Percentiles rank a stretch among this genome's conserved stretches.
Evolutionary conservation across 495 filamentous ascomycete species (phyloP).

Genomic region (Oidiodendron maius): DNA sequence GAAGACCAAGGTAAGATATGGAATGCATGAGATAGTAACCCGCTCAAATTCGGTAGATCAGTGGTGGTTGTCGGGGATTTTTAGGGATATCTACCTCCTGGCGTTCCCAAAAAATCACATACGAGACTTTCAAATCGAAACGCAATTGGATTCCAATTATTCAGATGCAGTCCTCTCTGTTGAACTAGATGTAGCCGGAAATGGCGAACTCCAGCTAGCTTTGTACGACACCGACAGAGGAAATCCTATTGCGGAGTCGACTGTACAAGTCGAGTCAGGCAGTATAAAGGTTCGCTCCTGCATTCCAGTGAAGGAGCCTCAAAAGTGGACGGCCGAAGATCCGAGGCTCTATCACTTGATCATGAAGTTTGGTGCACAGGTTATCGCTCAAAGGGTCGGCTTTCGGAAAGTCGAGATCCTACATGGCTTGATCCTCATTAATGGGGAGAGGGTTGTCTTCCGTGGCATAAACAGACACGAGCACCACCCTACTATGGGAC

Average conservation of each 20-base stretch:
- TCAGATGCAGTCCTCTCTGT: slow-evolving; percentile 46
- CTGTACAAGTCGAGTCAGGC: slow-evolving; percentile 1
- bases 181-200: slow-evolving; percentile 32
- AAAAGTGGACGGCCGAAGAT: slow-evolving; percentile 67
- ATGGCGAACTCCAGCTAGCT: slow-evolving; percentile 23
- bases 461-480: slow-evolving; percentile 66
- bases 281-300: too few species aligned
- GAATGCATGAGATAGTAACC: neutral
- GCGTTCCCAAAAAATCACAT: slow-evolving; percentile 52
- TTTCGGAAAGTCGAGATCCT: slow-evolving; percentile 55
- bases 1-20: slow-evolving; percentile 44
- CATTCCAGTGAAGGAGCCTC: slow-evolving; percentile 9
- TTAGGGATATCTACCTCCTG: slow-evolving; percentile 61
- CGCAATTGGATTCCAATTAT: slow-evolving; percentile 50
- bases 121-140: slow-evolving; percentile 53
- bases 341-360: slow-evolving; percentile 54
- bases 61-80: slow-evolving; percentile 61
- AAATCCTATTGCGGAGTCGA: slow-evolving; percentile 11
- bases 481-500: slow-evolving; percentile 53
- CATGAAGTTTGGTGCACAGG: slow-evolving; percentile 34
- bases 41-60: slow-evolving; percentile 28
- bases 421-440: slow-evolving; percentile 52
- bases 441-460: slow-evolving; percentile 53
- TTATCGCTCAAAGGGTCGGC: slow-evolving; percentile 48
- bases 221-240: slow-evolving; percentile 27